These are phyloP conservation scores for Schoenoplectus tabernaemontani DNA, from an alignment of 202 grass and related monocot genomes.

Conservation along the genomic window DNA sequence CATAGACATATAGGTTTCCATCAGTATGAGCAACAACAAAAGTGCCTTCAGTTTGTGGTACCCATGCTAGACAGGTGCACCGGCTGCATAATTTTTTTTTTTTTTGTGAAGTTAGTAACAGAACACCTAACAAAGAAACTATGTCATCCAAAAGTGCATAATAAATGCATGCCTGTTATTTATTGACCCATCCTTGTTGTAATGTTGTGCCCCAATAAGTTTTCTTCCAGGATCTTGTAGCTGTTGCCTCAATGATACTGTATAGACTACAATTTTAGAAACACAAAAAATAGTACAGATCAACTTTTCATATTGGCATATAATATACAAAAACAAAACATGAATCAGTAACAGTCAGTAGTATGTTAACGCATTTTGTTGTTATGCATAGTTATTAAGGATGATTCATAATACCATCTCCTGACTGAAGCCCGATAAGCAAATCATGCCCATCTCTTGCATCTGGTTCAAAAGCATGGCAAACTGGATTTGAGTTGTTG, in stretches of 20 bases:
- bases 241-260: conserved; percentile 87
- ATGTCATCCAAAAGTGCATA: conserved; percentile 13
- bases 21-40: conserved; percentile 90
- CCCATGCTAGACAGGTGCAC: conserved; percentile 78
- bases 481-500: conserved; percentile 59
- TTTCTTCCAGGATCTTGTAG: conserved; percentile 82
- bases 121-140: conserved; percentile 17
- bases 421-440: conserved; percentile 64
- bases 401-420: conserved; percentile 52
- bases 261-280: conserved; percentile 47
- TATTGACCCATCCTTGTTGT: conserved; percentile 58
- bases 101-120: neutral
- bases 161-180: conserved; percentile 63
- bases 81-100: conserved; percentile 38
- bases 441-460: conserved; percentile 82
- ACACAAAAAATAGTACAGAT: neutral
- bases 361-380: neutral
- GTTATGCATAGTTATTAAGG: neutral
- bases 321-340: neutral
- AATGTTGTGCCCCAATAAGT: conserved; percentile 66
- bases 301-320: neutral
- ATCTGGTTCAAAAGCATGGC: conserved; percentile 89
- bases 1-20: conserved; percentile 86
- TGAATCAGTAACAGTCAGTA: neutral
- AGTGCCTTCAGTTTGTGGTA: conserved; percentile 57